A percentile compares a stretch with the other conserved stretches of the same genome.
Conservation (phyloP, 306 rosid species). For the Medicago ruthenica region DNA sequence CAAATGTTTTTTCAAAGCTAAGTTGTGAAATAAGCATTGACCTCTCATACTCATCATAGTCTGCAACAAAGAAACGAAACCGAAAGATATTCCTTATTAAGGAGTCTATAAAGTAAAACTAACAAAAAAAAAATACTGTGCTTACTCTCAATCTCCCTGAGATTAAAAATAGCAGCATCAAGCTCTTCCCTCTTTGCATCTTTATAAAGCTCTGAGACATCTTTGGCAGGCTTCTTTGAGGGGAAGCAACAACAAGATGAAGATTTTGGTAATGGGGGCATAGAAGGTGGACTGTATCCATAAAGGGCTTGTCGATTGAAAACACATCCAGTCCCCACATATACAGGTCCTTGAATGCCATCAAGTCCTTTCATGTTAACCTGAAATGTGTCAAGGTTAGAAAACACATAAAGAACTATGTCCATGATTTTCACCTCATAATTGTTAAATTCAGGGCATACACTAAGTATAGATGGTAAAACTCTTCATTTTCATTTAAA, state of each 20-base stretch:
- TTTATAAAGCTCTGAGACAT: conserved; percentile 68
- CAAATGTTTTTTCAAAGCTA: conserved; percentile 98
- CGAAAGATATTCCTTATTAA: conserved; percentile 36
- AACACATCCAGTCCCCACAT: conserved; percentile 95
- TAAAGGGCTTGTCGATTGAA: conserved; percentile 98
- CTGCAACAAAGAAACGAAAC: conserved; percentile 53
- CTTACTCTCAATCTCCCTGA: conserved; percentile 90
- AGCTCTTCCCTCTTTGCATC: conserved; percentile 93
- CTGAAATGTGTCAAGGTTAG: conserved; percentile 54
- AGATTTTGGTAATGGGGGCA: conserved; percentile 74
- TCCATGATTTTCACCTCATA: conserved; percentile 11
- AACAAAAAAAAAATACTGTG: conserved; percentile 13
- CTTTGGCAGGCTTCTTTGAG: conserved; percentile 78
- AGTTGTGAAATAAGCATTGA: conserved; percentile 96
- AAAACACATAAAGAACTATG: neutral
- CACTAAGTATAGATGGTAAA: neutral
- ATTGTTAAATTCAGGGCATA: neutral
- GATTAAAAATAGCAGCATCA: conserved; percentile 97
- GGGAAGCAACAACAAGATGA: conserved; percentile 91
- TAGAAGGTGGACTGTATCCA: conserved; percentile 90
- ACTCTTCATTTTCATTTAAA: conserved; percentile 42
- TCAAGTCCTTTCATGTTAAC: conserved; percentile 99
- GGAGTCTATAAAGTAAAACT: conserved; percentile 32
- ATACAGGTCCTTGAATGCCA: conserved; percentile 98
- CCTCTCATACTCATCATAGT: conserved; percentile 91